Percentiles rank a stretch among this genome's conserved stretches.
Evolutionary conservation across 2,329 filamentous ascomycete species (phyloP).

Genomic region (Ustilaginoidea virens): DNA sequence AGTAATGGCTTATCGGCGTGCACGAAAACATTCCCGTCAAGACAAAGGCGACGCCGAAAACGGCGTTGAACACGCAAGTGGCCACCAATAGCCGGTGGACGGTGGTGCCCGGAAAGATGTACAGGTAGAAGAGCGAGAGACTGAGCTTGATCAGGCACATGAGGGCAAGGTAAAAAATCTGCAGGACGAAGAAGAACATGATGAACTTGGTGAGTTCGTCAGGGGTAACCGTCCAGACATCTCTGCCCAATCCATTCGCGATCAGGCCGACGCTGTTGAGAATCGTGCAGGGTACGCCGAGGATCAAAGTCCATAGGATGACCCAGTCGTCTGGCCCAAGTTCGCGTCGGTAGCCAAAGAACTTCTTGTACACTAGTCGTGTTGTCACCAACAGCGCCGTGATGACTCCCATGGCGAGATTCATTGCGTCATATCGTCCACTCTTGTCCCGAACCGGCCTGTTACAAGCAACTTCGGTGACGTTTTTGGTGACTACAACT

Average conservation of each 20-base stretch:
- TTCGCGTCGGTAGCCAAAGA: constrained; percentile 13
- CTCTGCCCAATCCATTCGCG: constrained; percentile 15
- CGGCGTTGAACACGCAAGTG: constrained; percentile 15
- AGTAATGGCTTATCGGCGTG: constrained; percentile 22
- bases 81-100: constrained; percentile 17
- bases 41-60: constrained; percentile 16
- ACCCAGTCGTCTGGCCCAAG: constrained; percentile 17
- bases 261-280: constrained; percentile 11
- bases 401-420: constrained; percentile 7
- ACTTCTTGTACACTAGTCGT: constrained; percentile 11
- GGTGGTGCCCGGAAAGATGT: constrained; percentile 19
- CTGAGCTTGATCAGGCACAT: constrained; percentile 24
- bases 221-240: constrained; percentile 17
- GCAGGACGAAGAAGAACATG: constrained; percentile 16
- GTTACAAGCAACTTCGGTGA: constrained; percentile 2
- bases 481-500: constrained; percentile 2
- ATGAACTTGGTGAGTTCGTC: constrained; percentile 11
- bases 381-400: constrained; percentile 7
- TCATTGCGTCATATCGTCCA: constrained; percentile 2
- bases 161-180: constrained; percentile 15
- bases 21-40: constrained; percentile 21
- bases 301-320: constrained; percentile 9
- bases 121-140: constrained; percentile 25
- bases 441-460: constrained; percentile 2
- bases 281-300: constrained; percentile 9